Evolutionary conservation across 306 rosid species (phyloP).

Genomic region (Quercus agrifolia): DNA sequence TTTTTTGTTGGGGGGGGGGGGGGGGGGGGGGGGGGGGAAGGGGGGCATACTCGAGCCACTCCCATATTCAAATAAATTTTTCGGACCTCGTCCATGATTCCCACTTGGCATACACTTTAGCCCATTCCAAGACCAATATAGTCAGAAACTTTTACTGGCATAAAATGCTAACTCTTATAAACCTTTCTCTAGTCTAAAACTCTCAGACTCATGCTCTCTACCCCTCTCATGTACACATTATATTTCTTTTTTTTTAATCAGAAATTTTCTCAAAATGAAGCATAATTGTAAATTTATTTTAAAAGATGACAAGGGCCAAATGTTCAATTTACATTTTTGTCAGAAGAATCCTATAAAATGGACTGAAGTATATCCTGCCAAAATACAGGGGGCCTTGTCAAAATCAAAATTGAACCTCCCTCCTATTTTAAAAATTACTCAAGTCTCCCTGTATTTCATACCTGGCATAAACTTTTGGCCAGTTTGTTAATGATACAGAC

Average conservation of each 20-base stretch:
- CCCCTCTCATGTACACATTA: neutral
- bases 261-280: neutral
- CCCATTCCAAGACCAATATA: neutral
- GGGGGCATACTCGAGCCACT: neutral
- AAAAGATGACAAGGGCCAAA: no score
- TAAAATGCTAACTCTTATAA: neutral
- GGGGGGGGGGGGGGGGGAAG: no score
- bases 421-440: no score
- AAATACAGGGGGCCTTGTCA: no score
- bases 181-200: neutral
- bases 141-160: neutral
- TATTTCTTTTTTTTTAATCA: neutral
- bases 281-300: slow-evolving; percentile 12
- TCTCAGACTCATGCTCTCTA: neutral
- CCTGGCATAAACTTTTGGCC: no score
- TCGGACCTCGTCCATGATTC: neutral
- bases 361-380: no score
- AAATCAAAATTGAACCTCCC: no score
- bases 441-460: no score
- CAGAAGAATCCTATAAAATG: no score
- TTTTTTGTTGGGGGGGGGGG: no score
- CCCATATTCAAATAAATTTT: neutral
- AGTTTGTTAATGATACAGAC: no score
- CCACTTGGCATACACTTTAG: neutral
- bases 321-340: no score